Percentiles rank a stretch among this genome's conserved stretches.
Evolutionary conservation across 2,329 filamentous ascomycete species (phyloP).

Genomic region (Fusarium chlamydosporum): DNA sequence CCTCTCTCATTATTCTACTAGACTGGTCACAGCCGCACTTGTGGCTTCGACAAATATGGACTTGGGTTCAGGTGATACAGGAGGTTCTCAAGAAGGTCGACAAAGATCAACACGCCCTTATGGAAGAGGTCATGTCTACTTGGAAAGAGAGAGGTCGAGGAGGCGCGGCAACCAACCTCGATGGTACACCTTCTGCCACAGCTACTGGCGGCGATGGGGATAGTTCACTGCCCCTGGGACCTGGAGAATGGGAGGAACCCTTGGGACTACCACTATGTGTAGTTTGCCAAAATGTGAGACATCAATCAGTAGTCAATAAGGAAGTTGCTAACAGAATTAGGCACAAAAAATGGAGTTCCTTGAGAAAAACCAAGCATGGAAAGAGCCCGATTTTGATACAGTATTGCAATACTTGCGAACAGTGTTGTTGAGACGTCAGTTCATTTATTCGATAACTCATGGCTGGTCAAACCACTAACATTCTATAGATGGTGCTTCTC

Average conservation of each 20-base stretch:
- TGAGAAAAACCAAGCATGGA: conserved; percentile 92
- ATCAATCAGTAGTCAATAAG: background rate
- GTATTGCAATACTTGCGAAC: conserved; percentile 94
- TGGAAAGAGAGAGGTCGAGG: conserved; percentile 83
- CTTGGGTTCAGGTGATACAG: conserved; percentile 89
- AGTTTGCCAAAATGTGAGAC: conserved; percentile 90
- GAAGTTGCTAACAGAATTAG: conserved; percentile 59
- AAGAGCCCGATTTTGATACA: conserved; percentile 96
- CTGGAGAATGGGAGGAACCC: conserved; percentile 93
- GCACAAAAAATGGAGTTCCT: conserved; percentile 90
- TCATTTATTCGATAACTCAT: background rate
- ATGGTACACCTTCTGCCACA: conserved; percentile 71
- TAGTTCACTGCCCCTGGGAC: conserved; percentile 81
- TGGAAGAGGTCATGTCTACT: conserved; percentile 86
- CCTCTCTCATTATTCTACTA: conserved; percentile 89
- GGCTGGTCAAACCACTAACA: conserved; percentile 41
- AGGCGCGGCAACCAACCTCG: conserved; percentile 72
- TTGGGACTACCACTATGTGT: conserved; percentile 90
- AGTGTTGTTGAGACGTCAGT: conserved; percentile 82
- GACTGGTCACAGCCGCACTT: conserved; percentile 96
- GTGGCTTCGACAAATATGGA: conserved; percentile 89
- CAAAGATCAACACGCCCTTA: conserved; percentile 81
- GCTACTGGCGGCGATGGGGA: conserved; percentile 70
- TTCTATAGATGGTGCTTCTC: conserved; percentile 79
- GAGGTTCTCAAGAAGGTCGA: conserved; percentile 81